Base-by-base conservation (phyloP, 352 stramenopile species). In the Pythium sukuiense region DNA sequence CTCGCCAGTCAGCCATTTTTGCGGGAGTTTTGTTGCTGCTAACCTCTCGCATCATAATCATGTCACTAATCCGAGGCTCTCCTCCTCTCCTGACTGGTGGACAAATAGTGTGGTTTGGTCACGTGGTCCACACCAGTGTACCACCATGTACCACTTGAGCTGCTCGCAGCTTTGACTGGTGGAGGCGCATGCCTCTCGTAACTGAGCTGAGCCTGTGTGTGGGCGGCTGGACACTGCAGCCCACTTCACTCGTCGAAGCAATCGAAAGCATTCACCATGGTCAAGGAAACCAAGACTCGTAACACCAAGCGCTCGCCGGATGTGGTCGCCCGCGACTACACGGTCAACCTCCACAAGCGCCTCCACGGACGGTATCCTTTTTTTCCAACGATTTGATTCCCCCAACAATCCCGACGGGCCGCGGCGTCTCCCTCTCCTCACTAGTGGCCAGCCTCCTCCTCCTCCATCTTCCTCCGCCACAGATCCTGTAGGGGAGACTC, bases 311-410 rank as follows among this genome's bases (percentile, higher is more conserved):
- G 85, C 71, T 83, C 80, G 67, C 83, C 92, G 63, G 97, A 99
- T 83, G 91, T 99, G 59, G 87, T 99, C 60, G 97, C 92, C 65
- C 93, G 96, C 76, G 97, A 99, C 84, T 99, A 98, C 90, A 99
- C 97, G 59, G 98, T 99, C 85, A 97, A 99, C 83, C 90, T 99
- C 65, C 95, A 98, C 85, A 99, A 99, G 91, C 80, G 93, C 76
- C 88, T 98, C 64, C 94, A 98, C 79, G 79, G 83, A 87, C 82
- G 79, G 84, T 93, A 93, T 90, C 80, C 80, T 90, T 91, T 90
- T 85, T 80, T 77, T 73, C 76, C 72, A 70, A 76, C 68, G 55
- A 59, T 64, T 63, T 76, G 43, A 46, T 43, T 65, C 27, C 11
- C 55, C 66, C 12, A n/a, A 54, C 39, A 63, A 63, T 43, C 20